Percentiles rank a stretch among this genome's conserved stretches.
Conservation (phyloP, 306 rosid species). For the Quercus engelmannii region DNA sequence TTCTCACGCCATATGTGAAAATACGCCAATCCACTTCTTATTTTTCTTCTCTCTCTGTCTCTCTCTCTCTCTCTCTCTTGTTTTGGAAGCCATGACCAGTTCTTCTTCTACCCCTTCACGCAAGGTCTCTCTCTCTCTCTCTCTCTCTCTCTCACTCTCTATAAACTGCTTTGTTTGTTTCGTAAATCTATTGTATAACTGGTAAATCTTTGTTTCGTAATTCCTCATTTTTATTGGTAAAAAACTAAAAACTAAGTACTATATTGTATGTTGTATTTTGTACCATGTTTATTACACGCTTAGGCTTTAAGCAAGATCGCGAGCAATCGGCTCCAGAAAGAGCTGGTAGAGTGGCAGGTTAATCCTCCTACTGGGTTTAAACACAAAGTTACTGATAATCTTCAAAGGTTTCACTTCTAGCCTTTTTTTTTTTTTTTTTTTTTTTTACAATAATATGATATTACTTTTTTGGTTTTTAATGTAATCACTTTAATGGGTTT, state of each 20-base stretch:
- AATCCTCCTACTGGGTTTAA: slow-evolving; percentile 93
- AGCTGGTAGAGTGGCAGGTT: slow-evolving; percentile 97
- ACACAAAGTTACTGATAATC: slow-evolving; percentile 95
- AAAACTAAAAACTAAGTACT: too few relatives aligned
- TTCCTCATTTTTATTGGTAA: not conserved
- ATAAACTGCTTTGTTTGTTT: too few relatives aligned
- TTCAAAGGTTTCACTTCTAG: slow-evolving; percentile 58
- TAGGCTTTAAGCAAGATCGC: slow-evolving; percentile 97
- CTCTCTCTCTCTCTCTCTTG: not conserved
- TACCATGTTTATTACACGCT: not conserved
- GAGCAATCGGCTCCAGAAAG: slow-evolving; percentile 97
- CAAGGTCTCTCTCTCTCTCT: slow-evolving; percentile 1
- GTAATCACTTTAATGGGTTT: not conserved
- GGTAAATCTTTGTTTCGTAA: not conserved
- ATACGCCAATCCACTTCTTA: not conserved
- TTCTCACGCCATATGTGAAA: not conserved
- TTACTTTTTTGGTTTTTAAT: not conserved
- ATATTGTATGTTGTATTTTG: too few relatives aligned
- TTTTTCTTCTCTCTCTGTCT: not conserved
- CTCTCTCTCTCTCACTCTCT: not conserved
- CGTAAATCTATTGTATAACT: too few relatives aligned
- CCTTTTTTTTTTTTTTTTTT: not conserved
- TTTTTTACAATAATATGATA: not conserved
- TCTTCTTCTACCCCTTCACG: slow-evolving; percentile 11
- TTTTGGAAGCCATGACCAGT: slow-evolving; percentile 1